Evolutionary conservation across 2,329 filamentous ascomycete species (phyloP), one percentile per base, ranked within the genome.

Genomic region (Colletotrichum tanaceti): DNA sequence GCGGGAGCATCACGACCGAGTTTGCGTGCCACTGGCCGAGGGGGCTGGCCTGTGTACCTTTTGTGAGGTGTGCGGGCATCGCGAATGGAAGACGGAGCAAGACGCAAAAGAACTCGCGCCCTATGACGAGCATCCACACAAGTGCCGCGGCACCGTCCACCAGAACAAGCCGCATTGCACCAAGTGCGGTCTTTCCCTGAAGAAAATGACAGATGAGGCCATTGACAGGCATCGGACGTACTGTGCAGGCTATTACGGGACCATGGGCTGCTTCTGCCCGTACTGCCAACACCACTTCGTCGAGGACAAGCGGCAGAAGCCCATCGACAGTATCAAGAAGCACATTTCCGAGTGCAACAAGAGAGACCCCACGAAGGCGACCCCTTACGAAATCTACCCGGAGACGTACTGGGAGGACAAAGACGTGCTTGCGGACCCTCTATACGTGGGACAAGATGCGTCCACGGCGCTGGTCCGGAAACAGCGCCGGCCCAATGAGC

Each of bases 1-100:
- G 18, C 72, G 73, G 50, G 47, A 71, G 11, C 65, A 70, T n/a
- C 73, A 75, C 32, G 71, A 74, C 50, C 58, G 58, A 3, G 11
- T 65, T 16, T 75, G 73, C 20, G 70, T 72, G 5, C 73, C 73
- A 5, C 64, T 65, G 2, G 72, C 72, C 14, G 55, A 68, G 32
- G 59, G 39, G 4, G 66, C 60, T 4, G 71, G 71, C 4, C 16
- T 59, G 6, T 62, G 55, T 20, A 63, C 52, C 24, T 75, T 72
- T 49, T 75, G 73, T 68, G 47, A 60, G 35, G 44, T 7, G 4
- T 75, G 73, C 52, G 73, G 72, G 35, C 44, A 64, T 28, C 18
- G 35, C 3, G 53, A 54, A n/a, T 72, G 68, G 63, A 63, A 70
- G 32, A 68, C 58, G 2, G 59, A 47, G 22, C 32, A 69, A 32